phyloP scores from a whole-genome alignment of 352 stramenopile species.

The Phytophthora aleatoria region DNA sequence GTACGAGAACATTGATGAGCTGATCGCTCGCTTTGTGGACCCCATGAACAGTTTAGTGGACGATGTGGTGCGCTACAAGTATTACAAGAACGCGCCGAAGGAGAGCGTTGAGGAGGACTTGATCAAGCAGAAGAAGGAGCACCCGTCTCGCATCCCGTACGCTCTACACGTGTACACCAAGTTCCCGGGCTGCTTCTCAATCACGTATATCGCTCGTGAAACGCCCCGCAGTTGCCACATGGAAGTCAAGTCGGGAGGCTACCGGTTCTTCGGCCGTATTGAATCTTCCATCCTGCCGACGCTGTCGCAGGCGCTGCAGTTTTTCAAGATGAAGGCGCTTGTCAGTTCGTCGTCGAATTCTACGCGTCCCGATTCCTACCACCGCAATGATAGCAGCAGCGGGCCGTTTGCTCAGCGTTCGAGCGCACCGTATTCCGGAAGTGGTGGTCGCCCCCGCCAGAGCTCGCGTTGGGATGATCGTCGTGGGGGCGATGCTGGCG shows the following conservation, averaged over 20 bases:
- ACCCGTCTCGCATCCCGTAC: constrained; percentile 84
- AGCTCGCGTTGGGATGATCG: constrained; percentile 78
- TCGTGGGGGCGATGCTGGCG: constrained; percentile 37
- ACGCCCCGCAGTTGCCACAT: constrained; percentile 88
- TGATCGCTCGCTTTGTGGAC: constrained; percentile 88
- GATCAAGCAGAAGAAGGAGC: constrained; percentile 90
- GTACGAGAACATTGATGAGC: constrained; percentile 89
- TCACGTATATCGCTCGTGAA: constrained; percentile 86
- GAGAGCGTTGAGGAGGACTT: constrained; percentile 86
- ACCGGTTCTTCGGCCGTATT: constrained; percentile 88
- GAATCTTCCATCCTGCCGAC: constrained; percentile 86
- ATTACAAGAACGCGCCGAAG: constrained; percentile 71
- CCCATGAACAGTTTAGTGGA: constrained; percentile 90
- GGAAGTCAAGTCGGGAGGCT: constrained; percentile 85
- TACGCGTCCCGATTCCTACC: constrained; percentile 51
- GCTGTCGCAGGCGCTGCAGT: constrained; percentile 80
- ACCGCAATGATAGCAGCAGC: constrained; percentile 47
- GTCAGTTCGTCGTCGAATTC: constrained; percentile 52
- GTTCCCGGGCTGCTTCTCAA: constrained; percentile 89
- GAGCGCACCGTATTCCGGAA: constrained; percentile 41
- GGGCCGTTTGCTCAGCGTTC: constrained; percentile 69
- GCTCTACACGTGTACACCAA: constrained; percentile 86
- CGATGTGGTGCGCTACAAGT: constrained; percentile 88
- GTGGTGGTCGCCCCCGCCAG: constrained; percentile 55
- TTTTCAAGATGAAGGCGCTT: constrained; percentile 91